A percentile compares a stretch with the other conserved stretches of the same genome.
Conservation (phyloP, 495 filamentous ascomycete species). For the Aspergillus carlsbadensis region DNA sequence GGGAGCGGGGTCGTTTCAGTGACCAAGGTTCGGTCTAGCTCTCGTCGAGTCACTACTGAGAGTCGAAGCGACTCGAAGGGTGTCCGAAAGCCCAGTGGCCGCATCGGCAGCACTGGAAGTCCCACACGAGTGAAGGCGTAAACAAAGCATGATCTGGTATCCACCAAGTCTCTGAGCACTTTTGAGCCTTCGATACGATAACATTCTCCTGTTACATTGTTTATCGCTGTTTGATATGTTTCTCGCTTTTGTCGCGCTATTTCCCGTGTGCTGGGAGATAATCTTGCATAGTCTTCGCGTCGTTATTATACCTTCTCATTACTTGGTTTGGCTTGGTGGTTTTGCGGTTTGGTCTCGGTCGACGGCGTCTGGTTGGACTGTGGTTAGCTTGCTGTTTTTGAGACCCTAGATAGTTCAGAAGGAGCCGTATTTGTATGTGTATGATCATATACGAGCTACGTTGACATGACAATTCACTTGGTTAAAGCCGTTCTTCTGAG, state of each 20-base stretch:
- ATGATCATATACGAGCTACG: conserved; percentile 27
- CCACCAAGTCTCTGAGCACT: conserved; percentile 5
- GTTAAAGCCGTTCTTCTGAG: conserved; percentile 13
- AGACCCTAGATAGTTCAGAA: background rate
- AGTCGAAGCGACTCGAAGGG: conserved; percentile 57
- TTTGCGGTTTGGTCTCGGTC: background rate
- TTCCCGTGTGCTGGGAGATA: conserved; percentile 10
- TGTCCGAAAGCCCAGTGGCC: conserved; percentile 88
- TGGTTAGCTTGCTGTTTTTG: background rate
- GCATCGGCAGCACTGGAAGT: conserved; percentile 74
- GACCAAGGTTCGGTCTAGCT: conserved; percentile 71
- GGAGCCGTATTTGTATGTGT: conserved; percentile 8
- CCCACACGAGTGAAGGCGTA: conserved; percentile 28
- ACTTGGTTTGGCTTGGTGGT: background rate
- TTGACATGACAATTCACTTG: conserved; percentile 25
- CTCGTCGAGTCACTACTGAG: conserved; percentile 58
- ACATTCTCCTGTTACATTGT: conserved; percentile 14
- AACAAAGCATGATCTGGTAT: background rate
- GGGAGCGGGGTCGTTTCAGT: conserved; percentile 66
- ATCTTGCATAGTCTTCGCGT: conserved; percentile 19
- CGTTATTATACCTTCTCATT: conserved; percentile 2
- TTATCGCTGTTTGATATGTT: background rate
- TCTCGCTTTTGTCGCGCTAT: background rate
- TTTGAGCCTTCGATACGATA: conserved; percentile 19
- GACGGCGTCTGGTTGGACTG: background rate